These are phyloP conservation scores for Pichia nakasei DNA, from an alignment of 805 yeast genomes.

Conservation along the genomic window DNA sequence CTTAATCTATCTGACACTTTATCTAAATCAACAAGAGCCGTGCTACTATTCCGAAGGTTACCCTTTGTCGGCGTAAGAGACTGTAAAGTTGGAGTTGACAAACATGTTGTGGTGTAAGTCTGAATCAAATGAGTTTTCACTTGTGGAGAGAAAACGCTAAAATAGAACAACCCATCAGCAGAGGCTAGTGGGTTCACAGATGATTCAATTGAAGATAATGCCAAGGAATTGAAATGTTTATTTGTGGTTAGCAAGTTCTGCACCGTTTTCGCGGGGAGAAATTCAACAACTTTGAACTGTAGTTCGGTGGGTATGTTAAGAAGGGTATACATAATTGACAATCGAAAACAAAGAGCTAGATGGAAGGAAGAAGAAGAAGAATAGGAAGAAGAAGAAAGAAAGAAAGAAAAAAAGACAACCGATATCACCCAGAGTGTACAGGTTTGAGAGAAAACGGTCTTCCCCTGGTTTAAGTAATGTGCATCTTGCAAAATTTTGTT, in stretches of 20 bases:
- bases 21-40: constrained; percentile 6
- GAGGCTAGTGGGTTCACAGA: not conserved
- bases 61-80: not conserved
- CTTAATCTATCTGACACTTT: constrained; percentile 10
- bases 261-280: constrained; percentile 11
- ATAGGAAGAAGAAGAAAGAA: too few relatives aligned
- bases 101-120: constrained; percentile 19
- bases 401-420: too few relatives aligned
- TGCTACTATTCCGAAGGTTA: not conserved
- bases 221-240: constrained; percentile 8
- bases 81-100: constrained; percentile 1
- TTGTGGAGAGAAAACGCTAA: constrained; percentile 24
- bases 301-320: constrained; percentile 17
- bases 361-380: too few relatives aligned
- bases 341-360: too few relatives aligned
- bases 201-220: not conserved
- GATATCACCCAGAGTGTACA: too few relatives aligned
- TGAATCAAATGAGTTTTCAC: constrained; percentile 14
- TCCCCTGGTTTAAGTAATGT: too few relatives aligned
- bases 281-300: constrained; percentile 14
- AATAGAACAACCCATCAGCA: constrained; percentile 5
- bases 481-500: too few relatives aligned
- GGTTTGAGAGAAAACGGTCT: too few relatives aligned
- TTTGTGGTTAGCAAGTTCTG: constrained; percentile 6
- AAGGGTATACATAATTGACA: not conserved